A percentile compares a stretch with the other conserved stretches of the same genome.
phyloP scores from a whole-genome alignment of 139 green algal species.

The Chlorella sp. region DNA sequence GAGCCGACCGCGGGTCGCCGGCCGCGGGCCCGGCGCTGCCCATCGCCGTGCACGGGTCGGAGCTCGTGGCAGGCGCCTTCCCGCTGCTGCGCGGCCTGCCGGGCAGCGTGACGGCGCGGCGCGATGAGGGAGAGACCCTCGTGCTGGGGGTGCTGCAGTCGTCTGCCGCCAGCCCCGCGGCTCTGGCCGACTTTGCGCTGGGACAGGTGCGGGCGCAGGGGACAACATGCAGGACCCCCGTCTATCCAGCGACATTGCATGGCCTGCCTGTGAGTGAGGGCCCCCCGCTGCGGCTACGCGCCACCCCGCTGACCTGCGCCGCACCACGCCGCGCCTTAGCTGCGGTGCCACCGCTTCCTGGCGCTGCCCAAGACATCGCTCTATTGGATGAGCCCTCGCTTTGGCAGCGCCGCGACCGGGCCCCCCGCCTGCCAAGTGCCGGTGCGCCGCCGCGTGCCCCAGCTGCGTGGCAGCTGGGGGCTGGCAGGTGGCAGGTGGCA shows the following conservation, averaged over 20 bases:
- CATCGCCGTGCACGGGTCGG: too few relatives aligned
- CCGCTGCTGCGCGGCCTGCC: background rate
- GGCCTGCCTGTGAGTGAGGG: background rate
- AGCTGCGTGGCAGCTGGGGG: background rate
- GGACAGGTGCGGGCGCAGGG: background rate
- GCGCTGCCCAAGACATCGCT: slow-evolving; percentile 59
- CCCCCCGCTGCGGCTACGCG: background rate
- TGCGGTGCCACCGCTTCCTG: slow-evolving; percentile 40
- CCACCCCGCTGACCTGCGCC: background rate
- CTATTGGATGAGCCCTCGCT: slow-evolving; percentile 95
- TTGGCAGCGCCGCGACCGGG: slow-evolving; percentile 57
- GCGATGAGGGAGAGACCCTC: background rate
- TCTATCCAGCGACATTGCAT: background rate
- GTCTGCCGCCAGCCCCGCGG: background rate
- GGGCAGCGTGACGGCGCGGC: background rate
- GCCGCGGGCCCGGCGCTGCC: too few relatives aligned
- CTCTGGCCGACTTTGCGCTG: background rate
- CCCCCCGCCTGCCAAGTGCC: slow-evolving; percentile 50
- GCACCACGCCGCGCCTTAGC: background rate
- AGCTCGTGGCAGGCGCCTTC: too few relatives aligned
- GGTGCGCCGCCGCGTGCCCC: background rate
- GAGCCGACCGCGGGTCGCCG: too few relatives aligned
- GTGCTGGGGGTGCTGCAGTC: background rate
- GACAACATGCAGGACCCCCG: background rate
- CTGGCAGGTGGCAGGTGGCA: background rate